Evolutionary conservation across 2,329 filamentous ascomycete species (phyloP), one percentile per base, ranked within the genome.

Genomic region (Atkinsonella hypoxylon): DNA sequence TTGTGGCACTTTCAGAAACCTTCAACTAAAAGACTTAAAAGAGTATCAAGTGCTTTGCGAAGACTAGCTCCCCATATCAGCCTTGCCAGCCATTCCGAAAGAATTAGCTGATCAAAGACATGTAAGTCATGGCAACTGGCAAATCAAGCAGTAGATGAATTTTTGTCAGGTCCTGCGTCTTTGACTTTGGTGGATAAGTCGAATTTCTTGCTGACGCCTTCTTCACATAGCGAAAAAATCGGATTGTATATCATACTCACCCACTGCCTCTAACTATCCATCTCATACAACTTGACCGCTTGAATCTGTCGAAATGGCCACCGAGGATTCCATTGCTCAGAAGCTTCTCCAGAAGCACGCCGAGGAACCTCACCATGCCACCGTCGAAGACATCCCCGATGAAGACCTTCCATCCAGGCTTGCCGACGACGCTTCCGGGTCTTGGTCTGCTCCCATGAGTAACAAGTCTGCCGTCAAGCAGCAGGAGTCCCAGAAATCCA

Each of bases 371-470:
- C 76, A 75, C 55, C 76, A 81, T 61, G 78, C 79, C 57, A 89
- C 83, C 22, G 77, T 95, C 57, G 89, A 95, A 68, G 89, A 95
- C 46, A 82, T 79, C 39, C 75, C 78, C 30, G 89, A 95, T 62
- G 88, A 94, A 67, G 87, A 94, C 41, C 79, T 87, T 56, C 67
- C 67, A 71, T 78, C 69, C 71, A 78, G 59, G 72, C 48, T 78
- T 71, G 51, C 69, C 66, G 63, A 71, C 49, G 68, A 71, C 48
- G 66, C 65, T 56, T 69, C 71, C 48, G 69, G 75, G 50, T 70
- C 70, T 45, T 73, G 72, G 67, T 68, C 67, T 49, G 69, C 71
- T 49, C 67, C 74, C 20, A 65, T 76, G 59, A 80, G 80, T 54
- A 70, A 79, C 48, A 87, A 85, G 68, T 76, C 80, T 54, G 78